Evolutionary conservation across 345 rosid species (phyloP).

Genomic region (Heritiera fomes): DNA sequence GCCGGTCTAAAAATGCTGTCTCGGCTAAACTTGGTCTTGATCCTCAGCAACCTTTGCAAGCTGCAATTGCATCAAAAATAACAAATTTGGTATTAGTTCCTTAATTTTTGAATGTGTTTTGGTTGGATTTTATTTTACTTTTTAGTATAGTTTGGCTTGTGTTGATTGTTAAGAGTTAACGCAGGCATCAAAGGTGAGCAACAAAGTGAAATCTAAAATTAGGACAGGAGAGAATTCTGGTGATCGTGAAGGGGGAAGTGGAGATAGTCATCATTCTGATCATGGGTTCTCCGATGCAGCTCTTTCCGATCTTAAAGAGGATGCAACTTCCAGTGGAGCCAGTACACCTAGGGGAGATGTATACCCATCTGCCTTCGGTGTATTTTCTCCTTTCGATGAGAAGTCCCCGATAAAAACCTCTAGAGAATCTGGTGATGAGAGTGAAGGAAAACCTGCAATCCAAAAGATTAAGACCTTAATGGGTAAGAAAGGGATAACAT

Average conservation of each 20-base stretch:
- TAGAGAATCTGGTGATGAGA: constrained; percentile 69
- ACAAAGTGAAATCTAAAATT: constrained; percentile 79
- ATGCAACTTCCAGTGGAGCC: constrained; percentile 82
- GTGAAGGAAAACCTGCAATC: constrained; percentile 70
- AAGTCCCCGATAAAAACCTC: constrained; percentile 45
- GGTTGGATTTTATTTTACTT: background rate
- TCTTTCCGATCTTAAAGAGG: constrained; percentile 68
- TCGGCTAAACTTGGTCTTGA: constrained; percentile 82
- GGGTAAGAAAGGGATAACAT: constrained; percentile 76
- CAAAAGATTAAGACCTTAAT: constrained; percentile 71
- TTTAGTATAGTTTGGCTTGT: constrained; percentile 22
- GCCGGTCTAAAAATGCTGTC: constrained; percentile 46
- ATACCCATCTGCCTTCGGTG: constrained; percentile 60
- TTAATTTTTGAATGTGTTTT: constrained; percentile 23
- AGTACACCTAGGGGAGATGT: constrained; percentile 87
- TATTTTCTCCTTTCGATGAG: constrained; percentile 52
- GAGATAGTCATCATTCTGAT: constrained; percentile 73
- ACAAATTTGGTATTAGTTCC: constrained; percentile 68
- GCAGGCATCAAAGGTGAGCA: constrained; percentile 85
- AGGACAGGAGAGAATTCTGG: constrained; percentile 51
- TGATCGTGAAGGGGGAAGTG: constrained; percentile 76
- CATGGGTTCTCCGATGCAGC: constrained; percentile 54
- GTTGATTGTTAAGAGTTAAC: constrained; percentile 33
- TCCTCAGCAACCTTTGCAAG: constrained; percentile 88
- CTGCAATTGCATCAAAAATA: constrained; percentile 83